phyloP scores from a whole-genome alignment of 768 basidiomycete genomes.

The Mycena amicta region DNA sequence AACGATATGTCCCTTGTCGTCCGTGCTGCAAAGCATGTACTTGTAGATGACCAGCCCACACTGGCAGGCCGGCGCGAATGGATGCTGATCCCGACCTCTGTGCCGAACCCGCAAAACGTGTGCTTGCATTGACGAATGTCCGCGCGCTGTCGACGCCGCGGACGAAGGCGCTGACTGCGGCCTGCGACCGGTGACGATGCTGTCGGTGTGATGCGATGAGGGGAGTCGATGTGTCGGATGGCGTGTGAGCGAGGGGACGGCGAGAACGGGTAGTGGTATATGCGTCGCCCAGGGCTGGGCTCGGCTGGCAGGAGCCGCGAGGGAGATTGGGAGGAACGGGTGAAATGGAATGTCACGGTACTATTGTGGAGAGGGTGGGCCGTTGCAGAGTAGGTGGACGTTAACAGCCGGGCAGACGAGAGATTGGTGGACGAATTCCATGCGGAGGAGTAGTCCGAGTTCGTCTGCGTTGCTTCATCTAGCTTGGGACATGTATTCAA shows the following conservation, averaged over 20 bases:
- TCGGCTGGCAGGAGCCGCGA: constrained; percentile 56
- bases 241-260: constrained; percentile 76
- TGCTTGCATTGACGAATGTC: constrained; percentile 93
- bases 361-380: constrained; percentile 59
- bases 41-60: constrained; percentile 94
- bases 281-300: too few species aligned
- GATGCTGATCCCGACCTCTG: constrained; percentile 97
- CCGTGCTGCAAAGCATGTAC: constrained; percentile 85
- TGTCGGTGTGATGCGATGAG: constrained; percentile 94
- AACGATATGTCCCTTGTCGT: constrained; percentile 76
- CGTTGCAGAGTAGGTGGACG: constrained; percentile 84
- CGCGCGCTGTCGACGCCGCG: constrained; percentile 92
- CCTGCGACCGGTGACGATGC: constrained; percentile 79
- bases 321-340: constrained; percentile 36
- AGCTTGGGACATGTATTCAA: too few species aligned
- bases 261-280: constrained; percentile 84
- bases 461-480: too few species aligned
- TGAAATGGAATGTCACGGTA: too few species aligned
- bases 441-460: constrained; percentile 92
- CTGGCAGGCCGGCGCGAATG: constrained; percentile 97
- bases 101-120: constrained; percentile 94
- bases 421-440: constrained; percentile 89
- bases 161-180: constrained; percentile 72
- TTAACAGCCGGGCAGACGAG: constrained; percentile 65
- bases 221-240: constrained; percentile 90